These are phyloP conservation scores for Debaryomycetaceae sp. DNA, from an alignment of 1,139 yeast genomes.

Conservation along the genomic window DNA sequence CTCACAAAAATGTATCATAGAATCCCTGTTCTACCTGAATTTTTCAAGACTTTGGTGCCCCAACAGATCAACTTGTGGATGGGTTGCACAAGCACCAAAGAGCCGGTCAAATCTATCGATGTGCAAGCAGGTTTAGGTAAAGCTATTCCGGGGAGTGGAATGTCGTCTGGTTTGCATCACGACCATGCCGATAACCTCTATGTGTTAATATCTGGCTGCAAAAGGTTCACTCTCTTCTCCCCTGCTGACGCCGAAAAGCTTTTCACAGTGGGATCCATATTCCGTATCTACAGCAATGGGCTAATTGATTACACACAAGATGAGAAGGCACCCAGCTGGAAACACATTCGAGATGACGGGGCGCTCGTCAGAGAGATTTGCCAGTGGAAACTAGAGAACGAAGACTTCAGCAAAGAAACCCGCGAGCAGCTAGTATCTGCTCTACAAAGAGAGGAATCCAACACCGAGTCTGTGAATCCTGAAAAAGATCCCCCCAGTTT, in stretches of 20 bases:
- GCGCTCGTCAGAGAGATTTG: constrained; percentile 50
- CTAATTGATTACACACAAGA: constrained; percentile 58
- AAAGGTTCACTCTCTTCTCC: constrained; percentile 62
- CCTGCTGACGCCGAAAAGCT: constrained; percentile 59
- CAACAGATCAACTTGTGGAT: constrained; percentile 77
- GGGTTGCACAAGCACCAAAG: constrained; percentile 34
- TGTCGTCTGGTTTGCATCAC: constrained; percentile 76
- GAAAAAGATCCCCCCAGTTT: constrained; percentile 66
- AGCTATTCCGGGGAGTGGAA: constrained; percentile 49
- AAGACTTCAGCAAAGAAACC: constrained; percentile 4
- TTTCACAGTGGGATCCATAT: constrained; percentile 58
- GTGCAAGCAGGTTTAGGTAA: constrained; percentile 40
- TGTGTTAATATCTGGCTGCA: constrained; percentile 55
- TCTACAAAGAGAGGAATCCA: background rate
- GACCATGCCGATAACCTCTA: constrained; percentile 78
- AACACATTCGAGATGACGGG: constrained; percentile 58
- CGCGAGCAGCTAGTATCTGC: constrained; percentile 2
- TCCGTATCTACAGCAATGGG: constrained; percentile 53
- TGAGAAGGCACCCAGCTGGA: constrained; percentile 57
- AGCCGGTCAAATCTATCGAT: constrained; percentile 9
- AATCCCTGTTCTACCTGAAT: constrained; percentile 42
- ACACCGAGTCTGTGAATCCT: constrained; percentile 9
- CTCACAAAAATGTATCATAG: constrained; percentile 40
- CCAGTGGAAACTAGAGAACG: constrained; percentile 27
- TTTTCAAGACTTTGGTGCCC: constrained; percentile 46